Evolutionary conservation across 257 asterid species (phyloP).

Genomic region (Nicotiana tabacum): DNA sequence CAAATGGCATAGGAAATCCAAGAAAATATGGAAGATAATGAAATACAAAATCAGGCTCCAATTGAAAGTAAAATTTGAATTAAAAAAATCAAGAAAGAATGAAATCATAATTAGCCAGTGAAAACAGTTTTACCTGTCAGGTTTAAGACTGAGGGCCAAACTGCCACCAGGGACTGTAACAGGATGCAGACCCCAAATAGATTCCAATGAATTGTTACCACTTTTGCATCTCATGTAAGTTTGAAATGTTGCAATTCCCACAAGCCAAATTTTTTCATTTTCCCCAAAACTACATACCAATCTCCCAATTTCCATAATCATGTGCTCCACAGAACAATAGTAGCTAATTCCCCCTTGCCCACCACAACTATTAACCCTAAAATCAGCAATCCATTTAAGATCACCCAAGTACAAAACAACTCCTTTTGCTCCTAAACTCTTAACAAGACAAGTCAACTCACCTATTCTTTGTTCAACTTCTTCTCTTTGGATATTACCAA

Average conservation of each 20-base stretch:
- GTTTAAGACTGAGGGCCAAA: constrained; percentile 55
- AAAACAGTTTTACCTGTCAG: constrained; percentile 36
- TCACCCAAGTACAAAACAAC: constrained; percentile 79
- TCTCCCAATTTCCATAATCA: constrained; percentile 74
- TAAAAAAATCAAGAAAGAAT: too few relatives aligned
- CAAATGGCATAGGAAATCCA: too few relatives aligned
- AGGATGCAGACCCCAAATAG: constrained; percentile 71
- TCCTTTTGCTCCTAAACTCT: constrained; percentile 50
- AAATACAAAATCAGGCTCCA: too few relatives aligned
- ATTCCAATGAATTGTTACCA: constrained; percentile 60
- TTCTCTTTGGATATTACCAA: constrained; percentile 47
- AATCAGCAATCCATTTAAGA: constrained; percentile 72
- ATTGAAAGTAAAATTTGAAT: too few relatives aligned
- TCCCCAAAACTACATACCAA: constrained; percentile 45
- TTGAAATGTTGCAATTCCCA: constrained; percentile 76
- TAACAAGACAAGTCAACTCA: constrained; percentile 48
- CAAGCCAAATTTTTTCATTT: constrained; percentile 51
- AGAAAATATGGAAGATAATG: too few relatives aligned
- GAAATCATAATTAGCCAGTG: neutral
- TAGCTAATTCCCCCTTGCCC: constrained; percentile 30
- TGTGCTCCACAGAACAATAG: constrained; percentile 71
- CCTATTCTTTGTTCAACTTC: constrained; percentile 57
- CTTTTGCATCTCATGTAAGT: constrained; percentile 63
- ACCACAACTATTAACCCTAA: constrained; percentile 23
- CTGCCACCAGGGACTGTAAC: constrained; percentile 57